phyloP scores from a whole-genome alignment of 176 grass and related monocot species.

The Hsuehochloa calcarea region DNA sequence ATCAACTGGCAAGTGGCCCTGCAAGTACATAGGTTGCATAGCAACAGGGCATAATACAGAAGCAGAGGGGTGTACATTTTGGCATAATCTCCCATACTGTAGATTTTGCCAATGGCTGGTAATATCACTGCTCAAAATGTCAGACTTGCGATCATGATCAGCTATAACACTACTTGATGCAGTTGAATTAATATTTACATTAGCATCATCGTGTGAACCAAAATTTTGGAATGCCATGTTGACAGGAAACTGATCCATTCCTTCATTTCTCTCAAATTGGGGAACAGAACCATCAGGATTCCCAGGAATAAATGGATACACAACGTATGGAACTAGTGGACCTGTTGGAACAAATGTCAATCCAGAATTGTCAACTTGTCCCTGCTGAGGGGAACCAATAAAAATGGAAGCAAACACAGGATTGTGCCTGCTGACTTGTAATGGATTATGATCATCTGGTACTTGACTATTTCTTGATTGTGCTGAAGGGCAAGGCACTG shows the following conservation, averaged over 20 bases:
- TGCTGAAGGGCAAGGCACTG: conserved; percentile 12
- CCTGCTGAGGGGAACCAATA: conserved; percentile 37
- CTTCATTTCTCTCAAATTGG: conserved; percentile 38
- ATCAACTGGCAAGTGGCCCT: conserved; percentile 41
- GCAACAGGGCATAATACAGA: conserved; percentile 21
- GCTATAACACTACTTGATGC: conserved; percentile 31
- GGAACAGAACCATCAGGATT: conserved; percentile 20
- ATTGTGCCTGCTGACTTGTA: conserved; percentile 19
- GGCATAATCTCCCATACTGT: conserved; percentile 47
- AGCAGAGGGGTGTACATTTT: conserved; percentile 20
- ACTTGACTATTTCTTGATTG: background rate
- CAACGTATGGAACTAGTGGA: conserved; percentile 43
- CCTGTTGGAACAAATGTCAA: conserved; percentile 48
- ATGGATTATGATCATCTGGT: background rate
- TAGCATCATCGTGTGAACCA: conserved; percentile 18
- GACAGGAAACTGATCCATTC: conserved; percentile 11
- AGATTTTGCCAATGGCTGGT: conserved; percentile 49
- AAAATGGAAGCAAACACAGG: conserved; percentile 40
- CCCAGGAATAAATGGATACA: conserved; percentile 22
- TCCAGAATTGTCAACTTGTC: conserved; percentile 41
- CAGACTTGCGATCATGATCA: conserved; percentile 32
- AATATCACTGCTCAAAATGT: conserved; percentile 59
- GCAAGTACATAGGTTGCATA: conserved; percentile 29
- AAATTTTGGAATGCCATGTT: conserved; percentile 18
- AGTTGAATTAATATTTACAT: background rate